Base-by-base conservation (phyloP, 176 grass and related monocot species). In the Elaeis guineensis region DNA sequence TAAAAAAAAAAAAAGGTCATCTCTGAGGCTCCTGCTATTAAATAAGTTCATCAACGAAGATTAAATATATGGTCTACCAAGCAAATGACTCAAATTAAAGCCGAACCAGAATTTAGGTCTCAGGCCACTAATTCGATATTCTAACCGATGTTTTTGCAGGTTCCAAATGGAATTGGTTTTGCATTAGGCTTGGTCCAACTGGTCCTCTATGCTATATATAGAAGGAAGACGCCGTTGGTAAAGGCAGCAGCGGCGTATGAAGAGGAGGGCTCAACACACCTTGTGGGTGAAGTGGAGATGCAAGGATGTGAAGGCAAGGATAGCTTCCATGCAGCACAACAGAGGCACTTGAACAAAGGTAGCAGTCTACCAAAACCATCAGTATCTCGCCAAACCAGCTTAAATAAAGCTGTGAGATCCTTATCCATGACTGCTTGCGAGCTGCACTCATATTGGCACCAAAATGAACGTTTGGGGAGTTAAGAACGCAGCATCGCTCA, bases 101-200 rank as follows among this genome's bases (percentile, higher is more conserved):
- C 9, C 6, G 9, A 44, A 44, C 35, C 35, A 44, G 8, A 44
- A 44, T 44, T 44, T 44, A 44, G 35, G 11, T 7, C 6, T 35
- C 8, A 5, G 32, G 32, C 6, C 7, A 8, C 32, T 35, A 9
- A 7, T 9, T 9, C 11, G 32, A 35, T 35, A 11, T 35, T 35
- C 7, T 8, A 11, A 35, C 6, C 2, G 32, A 35, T 35, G 32
- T 8, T 25, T 66, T 48, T 24, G 28, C 21, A 89, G 89, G n/a
- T 95, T 56, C 90, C 85, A 66, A 95, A 95, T 63, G 82, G 69
- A 21, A 29, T 95, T 56, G 90, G 90, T 50, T 86, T 89, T 22
- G 73, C 57, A 23, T 70, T 95, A 58, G 90, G 90, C 44, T 72
- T 70, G 21, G 30, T 51, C 15, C 85, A 95, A 63, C 73, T 95